These are phyloP conservation scores for Vaccinium vitisidaea DNA, from an alignment of 148 eudicot species.

Conservation along the genomic window DNA sequence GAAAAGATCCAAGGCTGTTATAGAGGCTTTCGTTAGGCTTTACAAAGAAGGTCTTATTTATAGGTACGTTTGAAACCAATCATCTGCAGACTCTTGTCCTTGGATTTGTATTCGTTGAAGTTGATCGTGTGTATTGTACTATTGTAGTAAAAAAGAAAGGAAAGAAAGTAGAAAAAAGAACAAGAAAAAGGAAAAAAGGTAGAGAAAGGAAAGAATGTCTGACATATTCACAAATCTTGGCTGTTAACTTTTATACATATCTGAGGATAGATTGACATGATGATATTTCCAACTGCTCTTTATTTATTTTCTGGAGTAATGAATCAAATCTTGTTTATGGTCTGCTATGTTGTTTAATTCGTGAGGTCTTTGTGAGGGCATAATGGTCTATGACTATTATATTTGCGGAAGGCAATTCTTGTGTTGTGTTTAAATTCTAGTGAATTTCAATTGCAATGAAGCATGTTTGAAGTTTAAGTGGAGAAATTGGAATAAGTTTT, in stretches of 20 bases:
- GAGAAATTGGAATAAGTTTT: neutral
- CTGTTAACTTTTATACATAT: neutral
- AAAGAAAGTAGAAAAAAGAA: too few species aligned
- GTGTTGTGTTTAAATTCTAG: neutral
- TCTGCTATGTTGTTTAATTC: neutral
- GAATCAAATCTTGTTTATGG: neutral
- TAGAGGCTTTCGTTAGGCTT: conserved; percentile 91
- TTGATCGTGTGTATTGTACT: neutral
- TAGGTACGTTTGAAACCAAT: conserved; percentile 45
- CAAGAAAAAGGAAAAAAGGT: neutral
- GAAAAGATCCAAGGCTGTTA: conserved; percentile 79
- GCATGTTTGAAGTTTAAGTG: neutral
- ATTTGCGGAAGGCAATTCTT: neutral
- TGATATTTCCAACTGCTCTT: neutral
- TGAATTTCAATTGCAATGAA: neutral
- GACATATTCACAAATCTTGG: neutral
- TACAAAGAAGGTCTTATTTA: conserved; percentile 83
- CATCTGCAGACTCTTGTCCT: neutral
- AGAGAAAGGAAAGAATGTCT: neutral
- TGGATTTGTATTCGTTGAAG: neutral
- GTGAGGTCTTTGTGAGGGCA: neutral
- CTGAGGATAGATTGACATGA: neutral
- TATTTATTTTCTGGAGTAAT: neutral
- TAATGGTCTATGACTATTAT: neutral
- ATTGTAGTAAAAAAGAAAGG: too few species aligned